Conservation (phyloP, 305 asterid species). For the Solanum hybrid region DNA sequence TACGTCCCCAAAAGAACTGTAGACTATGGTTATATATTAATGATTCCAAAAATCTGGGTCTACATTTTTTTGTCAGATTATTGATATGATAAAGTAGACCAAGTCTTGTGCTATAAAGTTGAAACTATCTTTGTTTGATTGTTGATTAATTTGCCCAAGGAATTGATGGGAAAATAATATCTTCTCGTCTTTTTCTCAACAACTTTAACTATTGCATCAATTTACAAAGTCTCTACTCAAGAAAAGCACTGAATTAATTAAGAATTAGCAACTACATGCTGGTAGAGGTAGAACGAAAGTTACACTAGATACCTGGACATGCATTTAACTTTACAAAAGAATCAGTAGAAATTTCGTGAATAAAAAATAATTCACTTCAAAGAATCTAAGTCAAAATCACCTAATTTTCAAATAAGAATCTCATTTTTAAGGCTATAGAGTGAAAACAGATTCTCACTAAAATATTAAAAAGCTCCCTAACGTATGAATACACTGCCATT, state of each 20-base stretch:
- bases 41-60: neutral
- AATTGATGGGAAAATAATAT: neutral
- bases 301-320: neutral
- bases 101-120: neutral
- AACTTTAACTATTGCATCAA: neutral
- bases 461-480: neutral
- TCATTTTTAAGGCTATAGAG: neutral
- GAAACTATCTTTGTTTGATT: neutral
- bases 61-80: neutral
- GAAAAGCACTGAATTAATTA: neutral
- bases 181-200: neutral
- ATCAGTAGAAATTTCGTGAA: neutral
- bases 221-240: neutral
- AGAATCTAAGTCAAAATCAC: neutral
- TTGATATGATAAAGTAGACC: neutral
- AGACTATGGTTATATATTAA: neutral
- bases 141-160: neutral
- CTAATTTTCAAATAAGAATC: neutral
- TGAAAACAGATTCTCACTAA: neutral
- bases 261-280: neutral
- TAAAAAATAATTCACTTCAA: neutral
- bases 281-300: neutral
- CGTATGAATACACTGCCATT: neutral
- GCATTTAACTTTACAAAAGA: neutral
- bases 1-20: neutral